phyloP scores from a whole-genome alignment of 2,329 filamentous ascomycete species.

The Alternaria alternata region DNA sequence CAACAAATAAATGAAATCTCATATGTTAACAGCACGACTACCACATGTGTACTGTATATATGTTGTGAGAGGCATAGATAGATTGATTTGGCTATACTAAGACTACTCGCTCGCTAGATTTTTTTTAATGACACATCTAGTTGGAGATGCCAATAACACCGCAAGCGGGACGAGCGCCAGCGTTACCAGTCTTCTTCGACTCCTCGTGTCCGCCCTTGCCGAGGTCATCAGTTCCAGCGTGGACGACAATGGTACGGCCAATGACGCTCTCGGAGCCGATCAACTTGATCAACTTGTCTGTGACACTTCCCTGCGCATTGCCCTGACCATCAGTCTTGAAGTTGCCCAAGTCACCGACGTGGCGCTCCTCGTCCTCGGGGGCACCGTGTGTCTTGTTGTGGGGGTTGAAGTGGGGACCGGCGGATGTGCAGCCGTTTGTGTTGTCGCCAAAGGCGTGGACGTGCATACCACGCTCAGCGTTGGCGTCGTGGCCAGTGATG shows the following conservation, averaged over 20 bases:
- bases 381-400: slow-evolving; percentile 90
- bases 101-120: neutral
- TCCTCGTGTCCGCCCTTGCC: slow-evolving; percentile 91
- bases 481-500: slow-evolving; percentile 90
- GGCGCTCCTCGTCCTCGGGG: slow-evolving; percentile 81
- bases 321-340: slow-evolving; percentile 93
- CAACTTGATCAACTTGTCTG: slow-evolving; percentile 89
- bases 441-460: slow-evolving; percentile 99
- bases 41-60: neutral
- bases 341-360: slow-evolving; percentile 98
- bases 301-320: slow-evolving; percentile 81
- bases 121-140: neutral
- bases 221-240: slow-evolving; percentile 95
- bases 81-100: neutral
- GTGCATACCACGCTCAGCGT: slow-evolving; percentile 97
- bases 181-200: slow-evolving; percentile 98
- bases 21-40: neutral
- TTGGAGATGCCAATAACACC: slow-evolving; percentile 89
- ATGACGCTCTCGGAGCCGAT: slow-evolving; percentile 95
- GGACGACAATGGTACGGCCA: slow-evolving; percentile 93
- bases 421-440: slow-evolving; percentile 99
- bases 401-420: slow-evolving; percentile 99
- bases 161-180: slow-evolving; percentile 90
- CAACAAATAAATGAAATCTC: neutral
- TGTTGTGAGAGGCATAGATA: neutral